These are phyloP conservation scores for Filobasidium floriforme DNA, from an alignment of 768 basidiomycete species.

Conservation along the genomic window DNA sequence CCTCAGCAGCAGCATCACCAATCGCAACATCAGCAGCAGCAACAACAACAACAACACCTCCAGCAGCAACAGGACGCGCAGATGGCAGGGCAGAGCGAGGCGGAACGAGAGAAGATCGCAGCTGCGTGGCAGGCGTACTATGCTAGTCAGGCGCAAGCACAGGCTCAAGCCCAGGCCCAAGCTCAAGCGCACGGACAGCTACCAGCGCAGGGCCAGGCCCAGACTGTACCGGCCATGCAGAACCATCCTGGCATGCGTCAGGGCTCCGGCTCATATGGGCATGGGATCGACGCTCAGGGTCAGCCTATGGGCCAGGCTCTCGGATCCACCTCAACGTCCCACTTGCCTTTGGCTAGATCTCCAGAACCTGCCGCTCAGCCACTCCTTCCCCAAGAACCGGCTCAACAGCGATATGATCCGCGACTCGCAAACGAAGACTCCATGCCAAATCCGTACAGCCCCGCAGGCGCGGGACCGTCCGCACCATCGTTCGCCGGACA, in stretches of 20 bases:
- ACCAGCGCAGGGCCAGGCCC: background rate
- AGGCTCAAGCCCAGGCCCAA: constrained; percentile 10
- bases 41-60: constrained; percentile 16
- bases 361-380: constrained; percentile 6
- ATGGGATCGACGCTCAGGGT: background rate
- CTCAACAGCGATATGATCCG: background rate
- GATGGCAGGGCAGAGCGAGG: constrained; percentile 16
- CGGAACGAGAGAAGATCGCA: constrained; percentile 19
- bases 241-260: background rate
- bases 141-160: constrained; percentile 20
- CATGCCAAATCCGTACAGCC: background rate
- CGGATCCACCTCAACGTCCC: background rate
- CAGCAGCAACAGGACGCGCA: constrained; percentile 9
- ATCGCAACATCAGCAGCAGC: constrained; percentile 27
- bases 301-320: background rate
- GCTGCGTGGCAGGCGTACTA: constrained; percentile 27
- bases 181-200: constrained; percentile 5
- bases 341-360: background rate
- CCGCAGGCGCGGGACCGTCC: background rate
- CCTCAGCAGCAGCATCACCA: constrained; percentile 28
- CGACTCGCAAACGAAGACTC: background rate
- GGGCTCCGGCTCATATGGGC: background rate
- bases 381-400: background rate
- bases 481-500: background rate
- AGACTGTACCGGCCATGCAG: background rate